Evolutionary conservation across 129 eudicot species (phyloP), one percentile per base, ranked within the genome.

Genomic region (Arctium minus): DNA sequence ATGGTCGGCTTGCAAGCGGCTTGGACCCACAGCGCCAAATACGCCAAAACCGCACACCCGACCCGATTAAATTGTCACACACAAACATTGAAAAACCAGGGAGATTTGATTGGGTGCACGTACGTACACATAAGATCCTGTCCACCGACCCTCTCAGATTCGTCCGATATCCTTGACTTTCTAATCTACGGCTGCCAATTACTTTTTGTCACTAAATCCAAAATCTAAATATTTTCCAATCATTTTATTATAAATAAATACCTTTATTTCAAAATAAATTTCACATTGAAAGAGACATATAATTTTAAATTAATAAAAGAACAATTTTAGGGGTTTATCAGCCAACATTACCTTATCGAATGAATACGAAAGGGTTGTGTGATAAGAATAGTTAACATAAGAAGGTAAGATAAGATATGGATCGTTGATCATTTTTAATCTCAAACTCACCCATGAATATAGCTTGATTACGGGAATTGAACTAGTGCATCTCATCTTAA

Each of bases 41-140:
- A 79, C 42, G 79, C 76, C 71, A 78, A 84, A 78, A 31, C 42
- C 42, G 79, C 83, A 84, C 80, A 64, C 87, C 87, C 79, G 87
- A 84, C 83, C 75, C 87, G 56, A 46, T 62, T 72, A 18, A 0
- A 56, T 18, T n/a, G 78, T 84, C 71, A 73, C 75, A 78, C 83
- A 84, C 83, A 79, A 84, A 79, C 86, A 60, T 83, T 83, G 86
- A 83, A 82, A 82, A 82, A 76, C 81, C 30, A 69, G 1, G 0
- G 9, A 3, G 39, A 82, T 77, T 6, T 72, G 78, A 83, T 77
- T 71, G 73, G 72, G 50, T 83, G 82, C 82, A 83, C 86, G 86
- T 38, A 83, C 79, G 78, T 38, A 56, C 13, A 11, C 35, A 35
- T 37, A 73, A 77, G 75, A 84, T 84, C 83, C 46, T 84, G 83